Conservation (phyloP, 495 filamentous ascomycete species). For the Delitschia confertaspora region DNA sequence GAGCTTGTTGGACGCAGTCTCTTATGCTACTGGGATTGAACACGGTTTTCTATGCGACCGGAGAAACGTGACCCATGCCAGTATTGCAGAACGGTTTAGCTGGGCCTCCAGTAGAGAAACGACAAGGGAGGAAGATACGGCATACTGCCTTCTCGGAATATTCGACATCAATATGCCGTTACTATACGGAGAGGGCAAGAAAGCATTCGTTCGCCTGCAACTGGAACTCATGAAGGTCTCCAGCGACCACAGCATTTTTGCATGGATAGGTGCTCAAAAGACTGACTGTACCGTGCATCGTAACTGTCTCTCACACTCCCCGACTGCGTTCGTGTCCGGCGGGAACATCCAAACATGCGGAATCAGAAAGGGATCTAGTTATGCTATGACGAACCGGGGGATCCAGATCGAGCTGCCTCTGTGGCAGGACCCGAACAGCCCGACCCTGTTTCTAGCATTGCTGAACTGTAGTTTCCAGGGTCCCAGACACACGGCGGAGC, state of each 20-base stretch:
- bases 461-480: constrained; percentile 3
- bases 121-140: constrained; percentile 8
- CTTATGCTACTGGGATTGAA: neutral
- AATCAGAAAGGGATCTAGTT: neutral
- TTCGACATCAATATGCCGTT: constrained; percentile 18
- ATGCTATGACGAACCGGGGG: constrained; percentile 3
- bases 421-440: neutral
- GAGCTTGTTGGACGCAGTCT: no score
- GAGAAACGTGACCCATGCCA: neutral
- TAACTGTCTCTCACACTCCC: no score
- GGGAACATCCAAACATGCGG: no score
- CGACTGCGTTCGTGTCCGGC: no score
- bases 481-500: no score
- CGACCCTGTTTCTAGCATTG: neutral
- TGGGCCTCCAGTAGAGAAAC: constrained; percentile 5
- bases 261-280: constrained; percentile 3
- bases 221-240: constrained; percentile 13
- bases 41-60: no score
- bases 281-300: neutral
- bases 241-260: constrained; percentile 13
- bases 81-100: neutral
- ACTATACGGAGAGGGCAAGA: constrained; percentile 19
- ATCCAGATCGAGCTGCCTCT: neutral
- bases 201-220: constrained; percentile 16
- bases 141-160: constrained; percentile 15